phyloP scores from a whole-genome alignment of 306 rosid species.

The Ormosia emarginata region DNA sequence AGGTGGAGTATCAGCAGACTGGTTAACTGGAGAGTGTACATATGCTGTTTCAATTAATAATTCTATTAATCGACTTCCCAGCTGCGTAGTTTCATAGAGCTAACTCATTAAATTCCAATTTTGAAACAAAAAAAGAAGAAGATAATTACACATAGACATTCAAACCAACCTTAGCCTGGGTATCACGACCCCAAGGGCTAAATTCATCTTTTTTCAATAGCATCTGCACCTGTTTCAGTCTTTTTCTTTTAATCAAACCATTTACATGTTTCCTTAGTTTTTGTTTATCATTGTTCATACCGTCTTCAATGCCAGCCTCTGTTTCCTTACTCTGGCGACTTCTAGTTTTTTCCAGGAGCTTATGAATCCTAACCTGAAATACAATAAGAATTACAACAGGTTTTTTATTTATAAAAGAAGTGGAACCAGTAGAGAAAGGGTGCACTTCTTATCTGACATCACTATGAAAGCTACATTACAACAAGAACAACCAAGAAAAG shows the following conservation, averaged over 20 bases:
- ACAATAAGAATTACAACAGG: slow-evolving; percentile 1
- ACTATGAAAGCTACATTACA: background rate
- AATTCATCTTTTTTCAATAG: slow-evolving; percentile 58
- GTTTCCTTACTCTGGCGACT: slow-evolving; percentile 34
- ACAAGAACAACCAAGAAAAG: background rate
- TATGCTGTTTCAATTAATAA: slow-evolving; percentile 72
- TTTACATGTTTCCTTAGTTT: slow-evolving; percentile 58
- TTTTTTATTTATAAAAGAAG: background rate
- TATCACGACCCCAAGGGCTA: slow-evolving; percentile 71
- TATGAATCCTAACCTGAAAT: slow-evolving; percentile 61
- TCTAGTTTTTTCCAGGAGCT: slow-evolving; percentile 63
- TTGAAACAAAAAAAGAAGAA: background rate
- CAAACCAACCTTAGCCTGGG: slow-evolving; percentile 70
- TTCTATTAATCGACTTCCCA: slow-evolving; percentile 74
- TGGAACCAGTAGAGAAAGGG: background rate
- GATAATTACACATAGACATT: background rate
- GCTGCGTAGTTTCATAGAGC: slow-evolving; percentile 52
- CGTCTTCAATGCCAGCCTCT: slow-evolving; percentile 37
- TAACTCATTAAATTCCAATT: slow-evolving; percentile 5
- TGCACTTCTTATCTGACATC: slow-evolving; percentile 5
- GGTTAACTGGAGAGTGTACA: slow-evolving; percentile 69
- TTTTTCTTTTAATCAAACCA: slow-evolving; percentile 52
- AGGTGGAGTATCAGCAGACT: slow-evolving; percentile 66
- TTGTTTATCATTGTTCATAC: slow-evolving; percentile 51
- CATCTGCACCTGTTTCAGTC: slow-evolving; percentile 52